These are phyloP conservation scores for Tricholoma sp. DNA, from an alignment of 768 basidiomycete species.

Conservation along the genomic window DNA sequence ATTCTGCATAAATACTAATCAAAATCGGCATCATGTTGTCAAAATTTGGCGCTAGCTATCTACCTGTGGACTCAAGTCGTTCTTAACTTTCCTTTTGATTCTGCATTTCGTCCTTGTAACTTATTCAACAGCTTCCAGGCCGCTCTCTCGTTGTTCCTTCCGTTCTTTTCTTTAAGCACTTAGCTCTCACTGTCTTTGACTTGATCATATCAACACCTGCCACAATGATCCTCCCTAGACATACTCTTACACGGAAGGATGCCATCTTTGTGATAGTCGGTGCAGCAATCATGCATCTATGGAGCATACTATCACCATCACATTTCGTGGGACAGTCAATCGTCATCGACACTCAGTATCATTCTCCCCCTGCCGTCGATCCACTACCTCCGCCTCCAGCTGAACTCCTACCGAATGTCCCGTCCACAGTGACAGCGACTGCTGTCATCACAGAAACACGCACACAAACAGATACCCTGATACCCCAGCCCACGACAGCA, in stretches of 20 bases:
- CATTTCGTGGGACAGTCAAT: slow-evolving; percentile 21
- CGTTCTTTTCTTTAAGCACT: neutral
- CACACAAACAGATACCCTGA: neutral
- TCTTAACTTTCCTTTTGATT: no score
- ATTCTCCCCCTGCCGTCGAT: neutral
- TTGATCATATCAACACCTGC: neutral
- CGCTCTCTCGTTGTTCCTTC: neutral
- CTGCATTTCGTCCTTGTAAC: no score
- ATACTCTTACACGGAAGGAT: slow-evolving; percentile 48
- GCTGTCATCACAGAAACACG: neutral
- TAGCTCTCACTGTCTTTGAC: neutral
- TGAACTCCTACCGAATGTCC: neutral
- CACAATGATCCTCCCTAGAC: slow-evolving; percentile 25
- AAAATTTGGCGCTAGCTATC: no score
- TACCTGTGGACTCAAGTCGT: no score
- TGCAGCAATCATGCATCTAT: slow-evolving; percentile 50
- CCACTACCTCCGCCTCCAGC: neutral
- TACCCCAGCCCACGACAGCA: neutral
- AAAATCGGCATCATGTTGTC: no score
- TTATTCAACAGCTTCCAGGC: no score
- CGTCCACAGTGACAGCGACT: neutral
- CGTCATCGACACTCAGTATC: slow-evolving; percentile 22
- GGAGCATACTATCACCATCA: slow-evolving; percentile 34
- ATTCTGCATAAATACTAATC: no score
- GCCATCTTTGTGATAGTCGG: slow-evolving; percentile 56